phyloP scores from a whole-genome alignment of 257 asterid genomes.

The Rhazya stricta region DNA sequence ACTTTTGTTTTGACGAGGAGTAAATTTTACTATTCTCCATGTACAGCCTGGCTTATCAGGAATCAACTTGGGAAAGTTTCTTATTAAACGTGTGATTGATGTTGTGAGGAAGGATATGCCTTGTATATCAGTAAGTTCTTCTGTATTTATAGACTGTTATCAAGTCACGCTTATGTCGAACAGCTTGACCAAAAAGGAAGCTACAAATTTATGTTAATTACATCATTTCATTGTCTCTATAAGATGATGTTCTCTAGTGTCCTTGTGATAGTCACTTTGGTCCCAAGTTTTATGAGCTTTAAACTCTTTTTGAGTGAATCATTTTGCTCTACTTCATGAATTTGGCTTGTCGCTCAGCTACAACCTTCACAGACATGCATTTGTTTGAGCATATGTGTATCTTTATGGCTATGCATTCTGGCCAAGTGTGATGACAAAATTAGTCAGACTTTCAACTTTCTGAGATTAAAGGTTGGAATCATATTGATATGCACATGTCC shows the following conservation, averaged over 20 bases:
- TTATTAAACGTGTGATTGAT: slow-evolving; percentile 90
- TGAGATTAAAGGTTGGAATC: neutral
- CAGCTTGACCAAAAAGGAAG: slow-evolving; percentile 2
- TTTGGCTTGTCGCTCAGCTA: neutral
- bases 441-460: neutral
- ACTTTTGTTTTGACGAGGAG: neutral
- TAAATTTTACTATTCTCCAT: slow-evolving; percentile 15
- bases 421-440: neutral
- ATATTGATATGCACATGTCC: neutral
- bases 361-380: neutral
- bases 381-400: neutral
- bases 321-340: neutral
- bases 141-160: slow-evolving; percentile 7
- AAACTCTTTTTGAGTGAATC: neutral
- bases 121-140: slow-evolving; percentile 60
- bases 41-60: slow-evolving; percentile 96
- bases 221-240: neutral
- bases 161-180: neutral
- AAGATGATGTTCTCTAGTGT: neutral
- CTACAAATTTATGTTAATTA: neutral
- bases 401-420: neutral
- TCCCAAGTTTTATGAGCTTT: neutral
- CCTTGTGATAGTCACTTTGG: neutral
- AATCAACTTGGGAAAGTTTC: slow-evolving; percentile 89
- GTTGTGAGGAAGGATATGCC: slow-evolving; percentile 89